phyloP scores from a whole-genome alignment of 345 rosid genomes.

The Anacardium occidentale region DNA sequence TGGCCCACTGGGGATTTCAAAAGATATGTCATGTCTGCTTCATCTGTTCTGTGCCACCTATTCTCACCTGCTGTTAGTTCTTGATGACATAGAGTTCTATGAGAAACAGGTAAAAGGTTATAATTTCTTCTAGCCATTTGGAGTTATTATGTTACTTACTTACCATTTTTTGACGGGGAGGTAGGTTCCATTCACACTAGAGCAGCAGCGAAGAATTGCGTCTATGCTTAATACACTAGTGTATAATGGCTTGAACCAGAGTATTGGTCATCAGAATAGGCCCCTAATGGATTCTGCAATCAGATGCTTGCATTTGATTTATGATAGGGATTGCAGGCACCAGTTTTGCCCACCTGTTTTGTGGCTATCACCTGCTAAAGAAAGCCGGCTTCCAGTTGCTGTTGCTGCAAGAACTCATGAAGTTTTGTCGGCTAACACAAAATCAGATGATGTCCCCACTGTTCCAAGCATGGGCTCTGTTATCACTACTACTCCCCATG shows the following conservation, averaged over 20 bases:
- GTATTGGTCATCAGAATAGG: conserved; percentile 48
- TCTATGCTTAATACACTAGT: conserved; percentile 85
- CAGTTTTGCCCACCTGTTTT: conserved; percentile 75
- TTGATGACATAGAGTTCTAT: conserved; percentile 97
- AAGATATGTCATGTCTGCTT: conserved; percentile 69
- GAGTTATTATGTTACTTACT: conserved; percentile 18
- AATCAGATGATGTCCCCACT: conserved; percentile 44
- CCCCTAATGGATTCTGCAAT: conserved; percentile 80
- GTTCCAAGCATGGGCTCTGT: conserved; percentile 63
- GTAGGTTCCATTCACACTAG: conserved; percentile 79
- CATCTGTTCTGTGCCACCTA: conserved; percentile 87
- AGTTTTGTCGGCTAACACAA: conserved; percentile 43
- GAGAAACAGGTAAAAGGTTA: conserved; percentile 76
- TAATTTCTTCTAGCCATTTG: conserved; percentile 5
- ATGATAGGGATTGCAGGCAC: conserved; percentile 96
- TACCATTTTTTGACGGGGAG: conserved; percentile 29
- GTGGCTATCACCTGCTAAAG: conserved; percentile 95
- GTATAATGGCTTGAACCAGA: conserved; percentile 65
- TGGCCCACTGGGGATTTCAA: conserved; percentile 73
- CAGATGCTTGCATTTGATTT: conserved; percentile 86
- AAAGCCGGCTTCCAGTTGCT: conserved; percentile 77
- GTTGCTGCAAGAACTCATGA: conserved; percentile 90
- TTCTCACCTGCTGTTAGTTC: conserved; percentile 88
- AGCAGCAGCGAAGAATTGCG: conserved; percentile 77
- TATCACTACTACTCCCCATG: conserved; percentile 76